These are phyloP conservation scores for Turnera subulata DNA, from an alignment of 345 rosid species.

Conservation along the genomic window DNA sequence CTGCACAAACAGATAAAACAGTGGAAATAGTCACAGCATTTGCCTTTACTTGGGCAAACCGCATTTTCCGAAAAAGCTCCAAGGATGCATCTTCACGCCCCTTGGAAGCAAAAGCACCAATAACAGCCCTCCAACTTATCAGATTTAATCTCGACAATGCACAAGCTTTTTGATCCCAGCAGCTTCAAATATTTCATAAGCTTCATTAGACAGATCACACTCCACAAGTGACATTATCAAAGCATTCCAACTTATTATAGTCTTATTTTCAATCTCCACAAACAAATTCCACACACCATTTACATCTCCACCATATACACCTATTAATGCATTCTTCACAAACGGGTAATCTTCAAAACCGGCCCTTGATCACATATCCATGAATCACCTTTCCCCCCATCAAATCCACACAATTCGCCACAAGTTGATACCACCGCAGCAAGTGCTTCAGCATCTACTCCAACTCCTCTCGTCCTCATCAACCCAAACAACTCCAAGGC, in stretches of 20 bases:
- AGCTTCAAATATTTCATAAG: constrained; percentile 45
- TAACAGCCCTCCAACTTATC: constrained; percentile 68
- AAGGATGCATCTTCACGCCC: constrained; percentile 50
- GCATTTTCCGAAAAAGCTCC: constrained; percentile 54
- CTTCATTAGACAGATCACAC: constrained; percentile 53
- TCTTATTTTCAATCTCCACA: constrained; percentile 38
- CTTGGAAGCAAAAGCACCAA: constrained; percentile 55
- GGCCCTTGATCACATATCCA: constrained; percentile 48
- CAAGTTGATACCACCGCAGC: constrained; percentile 62
- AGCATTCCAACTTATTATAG: constrained; percentile 63
- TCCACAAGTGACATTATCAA: constrained; percentile 57
- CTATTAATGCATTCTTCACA: constrained; percentile 48
- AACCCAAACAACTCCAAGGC: constrained; percentile 37
- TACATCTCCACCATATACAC: constrained; percentile 46
- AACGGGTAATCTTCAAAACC: constrained; percentile 56
- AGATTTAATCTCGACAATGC: constrained; percentile 43
- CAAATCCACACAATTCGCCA: constrained; percentile 27
- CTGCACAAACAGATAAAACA: constrained; percentile 63
- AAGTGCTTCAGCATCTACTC: constrained; percentile 42
- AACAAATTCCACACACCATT: constrained; percentile 41
- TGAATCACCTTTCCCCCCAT: constrained; percentile 41
- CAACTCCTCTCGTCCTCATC: constrained; percentile 44
- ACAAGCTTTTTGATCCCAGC: constrained; percentile 29
- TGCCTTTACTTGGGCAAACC: constrained; percentile 37
- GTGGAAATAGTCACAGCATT: constrained; percentile 56